Evolutionary conservation across 306 rosid genomes (phyloP).

Genomic region (Fragaria ananassa): DNA sequence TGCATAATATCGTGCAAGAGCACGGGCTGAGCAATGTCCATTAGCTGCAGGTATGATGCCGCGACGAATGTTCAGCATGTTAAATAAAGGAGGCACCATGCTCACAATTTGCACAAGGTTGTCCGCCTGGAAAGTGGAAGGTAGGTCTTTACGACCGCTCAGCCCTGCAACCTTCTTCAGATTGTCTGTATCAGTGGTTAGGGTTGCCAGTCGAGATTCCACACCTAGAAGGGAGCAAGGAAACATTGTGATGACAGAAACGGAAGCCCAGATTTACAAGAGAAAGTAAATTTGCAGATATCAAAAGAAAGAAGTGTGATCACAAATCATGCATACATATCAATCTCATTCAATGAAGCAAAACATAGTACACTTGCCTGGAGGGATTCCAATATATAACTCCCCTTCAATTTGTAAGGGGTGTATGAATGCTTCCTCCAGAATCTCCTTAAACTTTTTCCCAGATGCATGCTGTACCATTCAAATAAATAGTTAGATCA

Average conservation of each 20-base stretch:
- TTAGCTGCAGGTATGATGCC: slow-evolving; percentile 93
- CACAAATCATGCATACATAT: not conserved
- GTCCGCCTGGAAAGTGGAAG: slow-evolving; percentile 69
- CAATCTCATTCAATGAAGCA: not conserved
- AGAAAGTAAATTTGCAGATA: not conserved
- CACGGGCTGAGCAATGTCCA: slow-evolving; percentile 93
- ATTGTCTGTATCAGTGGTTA: slow-evolving; percentile 57
- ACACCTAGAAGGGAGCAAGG: slow-evolving; percentile 51
- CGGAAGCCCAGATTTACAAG: not conserved
- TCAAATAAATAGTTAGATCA: slow-evolving; percentile 39
- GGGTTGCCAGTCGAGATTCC: slow-evolving; percentile 90
- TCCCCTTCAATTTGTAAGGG: slow-evolving; percentile 91
- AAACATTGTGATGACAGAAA: slow-evolving; percentile 22
- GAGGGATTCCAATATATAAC: slow-evolving; percentile 91
- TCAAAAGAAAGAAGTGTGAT: slow-evolving; percentile 2
- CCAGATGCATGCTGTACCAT: slow-evolving; percentile 77
- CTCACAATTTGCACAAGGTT: slow-evolving; percentile 47
- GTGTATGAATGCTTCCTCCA: slow-evolving; percentile 79
- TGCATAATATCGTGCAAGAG: slow-evolving; percentile 95
- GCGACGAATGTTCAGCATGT: slow-evolving; percentile 71
- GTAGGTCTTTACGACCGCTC: slow-evolving; percentile 47
- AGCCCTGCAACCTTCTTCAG: slow-evolving; percentile 49
- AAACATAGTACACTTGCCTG: slow-evolving; percentile 54
- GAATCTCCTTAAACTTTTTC: slow-evolving; percentile 85
- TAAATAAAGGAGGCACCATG: slow-evolving; percentile 53